Base-by-base conservation (phyloP, 148 eudicot genomes). In the Heliosperma pusillum region DNA sequence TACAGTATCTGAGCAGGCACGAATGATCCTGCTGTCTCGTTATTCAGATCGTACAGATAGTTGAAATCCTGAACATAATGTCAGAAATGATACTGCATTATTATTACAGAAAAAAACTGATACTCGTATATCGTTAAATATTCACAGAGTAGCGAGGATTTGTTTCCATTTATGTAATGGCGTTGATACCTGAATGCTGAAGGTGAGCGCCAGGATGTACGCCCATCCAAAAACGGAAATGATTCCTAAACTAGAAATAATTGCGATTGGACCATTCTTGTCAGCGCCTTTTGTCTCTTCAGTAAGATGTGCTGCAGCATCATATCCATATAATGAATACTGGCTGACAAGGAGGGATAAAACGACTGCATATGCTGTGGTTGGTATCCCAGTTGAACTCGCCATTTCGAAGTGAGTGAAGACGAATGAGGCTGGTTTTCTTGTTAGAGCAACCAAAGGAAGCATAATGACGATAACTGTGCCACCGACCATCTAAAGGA, bases 251-350 rank as follows among this genome's bases (percentile, higher is more conserved):
- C 86, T 86, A 0, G 89, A 78, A 44, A 89, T 88, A 64, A 89
- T 89, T 0, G 93, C 93, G 22, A 81, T 84, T 1, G 93, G 93
- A 19, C 93, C 93, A 53, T 82, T 87, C 73, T 86, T 84, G 79
- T 89, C 93, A 0, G 93, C 87, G 12, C 87, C 90, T 80, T 79
- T 85, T 19, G 93, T 89, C 73, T 89, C 93, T 76, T 89, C 93
- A 6, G 93, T 87, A 45, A 89, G 82, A 87, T 89, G 90, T 13
- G 90, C 93, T 10, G 93, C 93, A 3, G 89, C 82, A 58, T 89
- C 93, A 10, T 89, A 89, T 66, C 93, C 93, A 27, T 83, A 89
- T 4, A 89, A 69, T 19, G 89, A 87, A 79, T 89, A 89, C 76
- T 89, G 85, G 75, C 93, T 89, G 26, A 89, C 86, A 19, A 89